Conservation (phyloP, 108 stramenopile genomes). For the Skeletonema marinoi region DNA sequence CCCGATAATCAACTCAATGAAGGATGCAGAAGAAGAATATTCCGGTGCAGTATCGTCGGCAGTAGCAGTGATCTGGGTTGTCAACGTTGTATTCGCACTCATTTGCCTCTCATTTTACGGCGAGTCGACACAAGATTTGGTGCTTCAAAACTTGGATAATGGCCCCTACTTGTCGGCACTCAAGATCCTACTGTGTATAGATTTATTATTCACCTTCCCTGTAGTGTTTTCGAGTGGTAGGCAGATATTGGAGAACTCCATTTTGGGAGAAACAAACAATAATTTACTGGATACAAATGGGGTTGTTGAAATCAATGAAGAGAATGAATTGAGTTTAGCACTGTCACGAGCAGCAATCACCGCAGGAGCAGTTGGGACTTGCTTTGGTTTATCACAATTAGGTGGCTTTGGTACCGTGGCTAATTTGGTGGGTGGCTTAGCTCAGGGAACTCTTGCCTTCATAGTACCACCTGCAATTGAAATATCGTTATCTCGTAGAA, state of each 20-base stretch:
- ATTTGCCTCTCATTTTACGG: constrained; percentile 49
- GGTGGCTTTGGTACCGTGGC: constrained; percentile 54
- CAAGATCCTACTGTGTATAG: constrained; percentile 50
- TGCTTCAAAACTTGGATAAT: constrained; percentile 48
- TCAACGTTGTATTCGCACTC: constrained; percentile 49
- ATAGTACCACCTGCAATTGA: constrained; percentile 50
- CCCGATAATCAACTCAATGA: constrained; percentile 50
- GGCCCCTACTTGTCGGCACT: constrained; percentile 42
- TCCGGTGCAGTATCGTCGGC: constrained; percentile 36
- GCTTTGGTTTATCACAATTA: constrained; percentile 45
- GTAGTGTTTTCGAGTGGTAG: constrained; percentile 48
- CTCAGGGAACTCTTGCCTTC: constrained; percentile 53
- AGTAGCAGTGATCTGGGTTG: constrained; percentile 42
- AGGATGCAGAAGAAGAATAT: constrained; percentile 33
- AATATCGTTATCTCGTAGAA: constrained; percentile 27
- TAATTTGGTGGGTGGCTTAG: constrained; percentile 52
- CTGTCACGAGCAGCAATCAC: constrained; percentile 39
- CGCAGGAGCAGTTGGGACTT: constrained; percentile 35
- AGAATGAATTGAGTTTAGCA: constrained; percentile 12
- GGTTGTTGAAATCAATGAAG: neutral
- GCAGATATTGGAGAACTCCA: constrained; percentile 49
- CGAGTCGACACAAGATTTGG: constrained; percentile 45
- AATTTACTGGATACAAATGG: neutral
- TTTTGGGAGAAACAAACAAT: constrained; percentile 5
- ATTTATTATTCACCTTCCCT: constrained; percentile 51